Evolutionary conservation across 2,329 filamentous ascomycete species (phyloP).

Genomic region (Coleophoma cylindrospora): DNA sequence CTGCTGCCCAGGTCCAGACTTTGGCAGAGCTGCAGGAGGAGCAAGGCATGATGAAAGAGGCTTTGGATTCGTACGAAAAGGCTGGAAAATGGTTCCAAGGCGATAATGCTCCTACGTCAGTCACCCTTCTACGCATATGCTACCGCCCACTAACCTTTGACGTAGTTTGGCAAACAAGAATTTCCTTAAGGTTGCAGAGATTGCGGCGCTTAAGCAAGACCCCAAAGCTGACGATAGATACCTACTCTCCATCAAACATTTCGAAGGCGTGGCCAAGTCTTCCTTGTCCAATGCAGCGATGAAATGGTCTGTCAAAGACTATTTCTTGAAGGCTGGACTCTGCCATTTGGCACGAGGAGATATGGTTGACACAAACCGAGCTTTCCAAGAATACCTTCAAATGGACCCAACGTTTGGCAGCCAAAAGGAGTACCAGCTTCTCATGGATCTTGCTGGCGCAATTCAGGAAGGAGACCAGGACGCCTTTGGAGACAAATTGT

Average conservation of each 20-base stretch:
- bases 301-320: conserved; percentile 93
- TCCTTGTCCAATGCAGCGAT: conserved; percentile 87
- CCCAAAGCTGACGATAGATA: conserved; percentile 38
- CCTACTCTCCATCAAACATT: conserved; percentile 74
- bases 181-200: conserved; percentile 86
- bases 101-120: conserved; percentile 78
- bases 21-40: conserved; percentile 87
- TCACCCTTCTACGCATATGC: conserved; percentile 14
- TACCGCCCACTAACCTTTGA: conserved; percentile 3
- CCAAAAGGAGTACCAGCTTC: conserved; percentile 76
- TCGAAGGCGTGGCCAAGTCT: conserved; percentile 75
- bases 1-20: conserved; percentile 86
- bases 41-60: conserved; percentile 70
- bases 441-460: conserved; percentile 70
- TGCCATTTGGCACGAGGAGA: conserved; percentile 76
- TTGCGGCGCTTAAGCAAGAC: conserved; percentile 75
- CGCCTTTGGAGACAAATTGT: conserved; percentile 78
- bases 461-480: conserved; percentile 78
- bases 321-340: conserved; percentile 89
- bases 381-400: conserved; percentile 77
- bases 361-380: conserved; percentile 71
- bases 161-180: conserved; percentile 83
- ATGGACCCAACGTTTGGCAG: conserved; percentile 71
- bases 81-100: conserved; percentile 87
- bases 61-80: conserved; percentile 77